phyloP scores from a whole-genome alignment of 768 basidiomycete genomes.

The Lepiota brunneoincarnata region DNA sequence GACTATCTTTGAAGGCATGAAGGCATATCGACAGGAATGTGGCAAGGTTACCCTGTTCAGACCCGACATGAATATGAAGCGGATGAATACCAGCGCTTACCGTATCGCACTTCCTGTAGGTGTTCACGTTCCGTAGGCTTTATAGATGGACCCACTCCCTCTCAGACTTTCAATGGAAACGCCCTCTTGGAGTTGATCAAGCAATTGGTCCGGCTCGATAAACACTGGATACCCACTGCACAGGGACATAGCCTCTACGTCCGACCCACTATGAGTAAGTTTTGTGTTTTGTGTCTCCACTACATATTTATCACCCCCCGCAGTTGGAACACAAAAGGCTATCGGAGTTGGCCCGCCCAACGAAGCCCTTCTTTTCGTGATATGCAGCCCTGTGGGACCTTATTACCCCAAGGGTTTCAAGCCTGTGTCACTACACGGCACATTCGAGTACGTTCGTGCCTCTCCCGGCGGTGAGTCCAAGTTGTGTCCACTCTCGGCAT shows the following conservation, averaged over 20 bases:
- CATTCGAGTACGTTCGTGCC: constrained; percentile 80
- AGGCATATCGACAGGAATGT: constrained; percentile 77
- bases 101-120: constrained; percentile 76
- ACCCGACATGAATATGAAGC: constrained; percentile 97
- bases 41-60: constrained; percentile 84
- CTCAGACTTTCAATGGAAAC: constrained; percentile 73
- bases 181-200: constrained; percentile 79
- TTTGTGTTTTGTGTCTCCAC: neutral
- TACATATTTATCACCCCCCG: constrained; percentile 5
- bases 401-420: constrained; percentile 89
- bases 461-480: constrained; percentile 69
- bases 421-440: constrained; percentile 84
- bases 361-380: constrained; percentile 83
- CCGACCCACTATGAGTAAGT: constrained; percentile 64
- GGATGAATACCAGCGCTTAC: constrained; percentile 84
- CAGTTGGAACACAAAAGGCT: constrained; percentile 75
- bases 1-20: constrained; percentile 90
- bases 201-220: constrained; percentile 79
- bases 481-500: no score
- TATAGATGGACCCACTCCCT: constrained; percentile 1
- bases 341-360: constrained; percentile 74
- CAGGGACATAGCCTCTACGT: constrained; percentile 91
- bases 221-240: constrained; percentile 87
- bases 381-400: constrained; percentile 80
- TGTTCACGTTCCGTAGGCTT: constrained; percentile 8